Conservation (phyloP, 1,284 basidiomycete genomes). For the Tylopilus sp. region DNA sequence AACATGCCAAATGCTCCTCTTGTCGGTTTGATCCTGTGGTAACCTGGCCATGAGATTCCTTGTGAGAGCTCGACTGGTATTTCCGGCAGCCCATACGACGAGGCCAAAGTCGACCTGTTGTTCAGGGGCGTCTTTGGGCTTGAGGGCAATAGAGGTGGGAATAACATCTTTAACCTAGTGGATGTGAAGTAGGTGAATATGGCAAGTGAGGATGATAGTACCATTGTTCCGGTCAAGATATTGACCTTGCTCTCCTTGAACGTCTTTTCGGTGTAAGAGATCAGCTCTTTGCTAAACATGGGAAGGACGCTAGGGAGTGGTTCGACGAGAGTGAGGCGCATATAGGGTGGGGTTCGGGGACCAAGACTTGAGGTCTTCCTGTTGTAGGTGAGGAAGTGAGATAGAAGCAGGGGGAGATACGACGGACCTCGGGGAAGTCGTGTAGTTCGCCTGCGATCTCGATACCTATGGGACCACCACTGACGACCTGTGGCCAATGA, state of each 20-base stretch:
- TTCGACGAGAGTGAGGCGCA: slow-evolving; percentile 93
- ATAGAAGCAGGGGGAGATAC: background rate
- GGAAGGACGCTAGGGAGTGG: slow-evolving; percentile 94
- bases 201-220: slow-evolving; percentile 32
- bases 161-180: slow-evolving; percentile 63
- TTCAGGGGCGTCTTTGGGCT: slow-evolving; percentile 79
- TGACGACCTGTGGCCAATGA: slow-evolving; percentile 64
- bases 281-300: slow-evolving; percentile 94
- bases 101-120: slow-evolving; percentile 87
- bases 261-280: slow-evolving; percentile 92
- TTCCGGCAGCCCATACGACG: slow-evolving; percentile 93
- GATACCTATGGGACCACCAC: slow-evolving; percentile 95
- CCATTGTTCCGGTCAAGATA: slow-evolving; percentile 93
- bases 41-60: slow-evolving; percentile 85
- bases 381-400: slow-evolving; percentile 29
- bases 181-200: background rate
- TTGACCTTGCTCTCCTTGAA: slow-evolving; percentile 98
- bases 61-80: slow-evolving; percentile 82
- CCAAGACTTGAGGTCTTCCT: slow-evolving; percentile 90
- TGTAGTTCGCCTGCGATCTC: slow-evolving; percentile 88
- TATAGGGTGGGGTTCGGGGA: slow-evolving; percentile 88
- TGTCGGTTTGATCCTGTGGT: slow-evolving; percentile 77
- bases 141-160: slow-evolving; percentile 82
- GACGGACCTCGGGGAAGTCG: slow-evolving; percentile 78
- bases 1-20: slow-evolving; percentile 76